Conservation (phyloP, 352 stramenopile genomes). For the Globisporangium okanoganense region DNA sequence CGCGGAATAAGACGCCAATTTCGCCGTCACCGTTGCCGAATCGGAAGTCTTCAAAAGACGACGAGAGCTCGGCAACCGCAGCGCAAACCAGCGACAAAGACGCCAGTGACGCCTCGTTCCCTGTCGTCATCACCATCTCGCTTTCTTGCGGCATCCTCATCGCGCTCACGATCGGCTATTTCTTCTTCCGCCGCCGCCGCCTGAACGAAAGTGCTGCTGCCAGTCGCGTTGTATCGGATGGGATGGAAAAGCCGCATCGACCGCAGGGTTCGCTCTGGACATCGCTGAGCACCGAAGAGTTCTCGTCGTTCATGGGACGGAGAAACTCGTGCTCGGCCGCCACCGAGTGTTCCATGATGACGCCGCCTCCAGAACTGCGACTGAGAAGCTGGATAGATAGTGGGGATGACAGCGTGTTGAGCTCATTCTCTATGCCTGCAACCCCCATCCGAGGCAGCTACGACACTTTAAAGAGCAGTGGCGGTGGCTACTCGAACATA, state of each 20-base stretch:
- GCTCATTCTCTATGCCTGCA: background rate
- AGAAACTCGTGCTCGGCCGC: background rate
- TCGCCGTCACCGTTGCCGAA: constrained; percentile 1
- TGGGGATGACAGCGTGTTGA: background rate
- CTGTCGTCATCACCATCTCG: constrained; percentile 10
- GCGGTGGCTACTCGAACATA: background rate
- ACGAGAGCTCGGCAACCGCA: constrained; percentile 6
- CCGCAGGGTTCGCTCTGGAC: constrained; percentile 9
- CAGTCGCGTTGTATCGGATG: constrained; percentile 1
- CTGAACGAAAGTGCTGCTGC: constrained; percentile 1
- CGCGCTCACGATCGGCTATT: constrained; percentile 9
- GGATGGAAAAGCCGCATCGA: constrained; percentile 8
- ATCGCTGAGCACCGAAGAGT: constrained; percentile 3
- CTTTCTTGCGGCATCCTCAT: constrained; percentile 14
- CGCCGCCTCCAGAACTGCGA: constrained; percentile 2
- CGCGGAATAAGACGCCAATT: background rate
- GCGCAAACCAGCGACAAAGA: background rate
- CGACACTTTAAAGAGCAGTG: background rate
- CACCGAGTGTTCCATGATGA: constrained; percentile 10
- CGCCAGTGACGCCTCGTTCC: background rate
- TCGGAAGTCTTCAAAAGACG: background rate
- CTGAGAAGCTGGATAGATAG: background rate
- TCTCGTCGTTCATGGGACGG: constrained; percentile 1
- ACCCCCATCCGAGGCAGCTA: constrained; percentile 3
- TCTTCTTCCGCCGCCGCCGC: constrained; percentile 7